A percentile compares a stretch with the other conserved stretches of the same genome.
These are phyloP conservation scores for Zoysia pacifica DNA, from an alignment of 176 grass and related monocot genomes.

Conservation along the genomic window DNA sequence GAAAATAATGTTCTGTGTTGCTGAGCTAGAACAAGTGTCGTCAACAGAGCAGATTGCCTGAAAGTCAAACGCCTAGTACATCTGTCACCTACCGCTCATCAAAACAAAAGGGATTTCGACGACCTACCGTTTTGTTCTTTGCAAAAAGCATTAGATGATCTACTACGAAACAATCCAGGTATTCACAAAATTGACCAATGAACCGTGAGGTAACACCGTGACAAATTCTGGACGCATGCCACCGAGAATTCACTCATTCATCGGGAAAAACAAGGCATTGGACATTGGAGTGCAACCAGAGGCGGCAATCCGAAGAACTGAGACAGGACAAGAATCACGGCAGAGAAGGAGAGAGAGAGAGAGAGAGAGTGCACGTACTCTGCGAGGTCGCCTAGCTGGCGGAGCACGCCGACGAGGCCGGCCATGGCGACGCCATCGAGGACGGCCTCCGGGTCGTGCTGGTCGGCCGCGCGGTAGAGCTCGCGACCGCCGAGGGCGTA, in stretches of 20 bases:
- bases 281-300: neutral
- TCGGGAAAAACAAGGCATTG: neutral
- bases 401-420: conserved; percentile 79
- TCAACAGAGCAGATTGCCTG: conserved; percentile 21
- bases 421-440: conserved; percentile 89
- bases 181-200: neutral
- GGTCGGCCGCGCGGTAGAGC: conserved; percentile 54
- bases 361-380: conserved; percentile 48
- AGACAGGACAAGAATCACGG: neutral
- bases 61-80: conserved; percentile 51
- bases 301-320: neutral
- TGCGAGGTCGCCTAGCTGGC: conserved; percentile 89
- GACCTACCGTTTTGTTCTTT: conserved; percentile 10
- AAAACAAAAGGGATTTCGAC: neutral
- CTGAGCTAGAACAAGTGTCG: conserved; percentile 22
- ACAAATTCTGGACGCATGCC: neutral
- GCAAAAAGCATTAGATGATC: conserved; percentile 51
- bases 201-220: neutral
- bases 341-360: neutral
- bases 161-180: conserved; percentile 3
- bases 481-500: conserved; percentile 69
- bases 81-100: conserved; percentile 35
- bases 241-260: neutral
- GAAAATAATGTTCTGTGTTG: neutral
- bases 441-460: conserved; percentile 73